phyloP scores from a whole-genome alignment of 495 filamentous ascomycete genomes.

The Penicillium ochrochloron region DNA sequence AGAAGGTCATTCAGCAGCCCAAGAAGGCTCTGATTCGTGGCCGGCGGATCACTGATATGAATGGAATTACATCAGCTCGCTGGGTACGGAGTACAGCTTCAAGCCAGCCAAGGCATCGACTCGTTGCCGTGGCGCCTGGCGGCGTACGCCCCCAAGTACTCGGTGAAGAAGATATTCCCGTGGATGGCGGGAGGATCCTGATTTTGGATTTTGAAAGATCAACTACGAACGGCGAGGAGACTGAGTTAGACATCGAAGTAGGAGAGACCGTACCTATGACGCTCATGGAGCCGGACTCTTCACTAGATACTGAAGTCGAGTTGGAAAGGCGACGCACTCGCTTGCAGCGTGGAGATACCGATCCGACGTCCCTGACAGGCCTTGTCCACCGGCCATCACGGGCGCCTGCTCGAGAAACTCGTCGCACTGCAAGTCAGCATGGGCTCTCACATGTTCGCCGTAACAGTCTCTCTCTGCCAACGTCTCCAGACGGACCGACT shows the following conservation, averaged over 20 bases:
- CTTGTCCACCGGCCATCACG: conserved; percentile 22
- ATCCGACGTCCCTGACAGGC: conserved; percentile 24
- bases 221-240: conserved; percentile 55
- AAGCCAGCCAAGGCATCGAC: conserved; percentile 39
- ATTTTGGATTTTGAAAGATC: conserved; percentile 76
- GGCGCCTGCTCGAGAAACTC: conserved; percentile 9
- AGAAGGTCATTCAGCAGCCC: conserved; percentile 39
- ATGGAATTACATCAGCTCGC: conserved; percentile 47
- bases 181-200: conserved; percentile 82
- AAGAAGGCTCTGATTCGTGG: conserved; percentile 42
- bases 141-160: conserved; percentile 63
- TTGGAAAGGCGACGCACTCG: conserved; percentile 75
- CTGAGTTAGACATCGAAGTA: conserved; percentile 71
- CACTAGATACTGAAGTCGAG: conserved; percentile 81
- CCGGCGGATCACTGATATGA: conserved; percentile 45
- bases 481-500: conserved; percentile 23
- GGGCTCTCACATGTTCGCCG: conserved; percentile 24
- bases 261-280: conserved; percentile 70
- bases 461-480: conserved; percentile 33
- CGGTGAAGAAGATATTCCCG: conserved; percentile 75
- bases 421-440: conserved; percentile 18
- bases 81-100: conserved; percentile 41
- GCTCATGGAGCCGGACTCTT: conserved; percentile 74
- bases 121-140: conserved; percentile 77
- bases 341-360: conserved; percentile 39